Conservation (phyloP, 306 rosid genomes). For the Pachyrhizus erosus region DNA sequence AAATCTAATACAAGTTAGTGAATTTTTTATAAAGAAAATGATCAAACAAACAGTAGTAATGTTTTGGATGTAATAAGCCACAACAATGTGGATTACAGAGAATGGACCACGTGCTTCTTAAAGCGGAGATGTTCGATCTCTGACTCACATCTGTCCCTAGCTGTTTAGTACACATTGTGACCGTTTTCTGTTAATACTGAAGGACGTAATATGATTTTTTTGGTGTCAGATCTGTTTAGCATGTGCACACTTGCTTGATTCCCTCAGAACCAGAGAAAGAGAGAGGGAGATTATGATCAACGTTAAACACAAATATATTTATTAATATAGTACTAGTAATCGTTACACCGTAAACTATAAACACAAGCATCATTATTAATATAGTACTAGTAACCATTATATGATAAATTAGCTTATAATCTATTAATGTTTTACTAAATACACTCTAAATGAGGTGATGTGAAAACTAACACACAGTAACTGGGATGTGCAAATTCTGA, state of each 20-base stretch:
- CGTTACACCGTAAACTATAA: too few relatives aligned
- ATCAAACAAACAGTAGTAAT: slow-evolving; percentile 11
- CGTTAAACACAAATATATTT: not conserved
- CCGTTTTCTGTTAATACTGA: slow-evolving; percentile 50
- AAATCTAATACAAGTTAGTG: slow-evolving; percentile 34
- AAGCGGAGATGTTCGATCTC: slow-evolving; percentile 39
- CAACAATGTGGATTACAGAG: not conserved
- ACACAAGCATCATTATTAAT: too few relatives aligned
- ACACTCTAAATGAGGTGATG: too few relatives aligned
- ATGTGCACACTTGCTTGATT: slow-evolving; percentile 35
- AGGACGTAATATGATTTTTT: not conserved
- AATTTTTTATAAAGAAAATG: slow-evolving; percentile 8
- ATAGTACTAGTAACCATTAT: too few relatives aligned
- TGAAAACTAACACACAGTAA: too few relatives aligned
- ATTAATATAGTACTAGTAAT: not conserved
- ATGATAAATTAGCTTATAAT: too few relatives aligned
- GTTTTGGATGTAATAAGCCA: not conserved
- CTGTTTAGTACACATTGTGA: slow-evolving; percentile 27
- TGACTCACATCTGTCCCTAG: slow-evolving; percentile 38
- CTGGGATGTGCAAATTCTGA: not conserved
- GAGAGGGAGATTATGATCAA: not conserved
- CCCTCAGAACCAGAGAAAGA: not conserved
- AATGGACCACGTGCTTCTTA: slow-evolving; percentile 41
- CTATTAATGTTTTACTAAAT: too few relatives aligned
- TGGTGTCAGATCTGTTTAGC: not conserved